phyloP scores from a whole-genome alignment of 2,329 filamentous ascomycete genomes.

The Beauveria sp. region DNA sequence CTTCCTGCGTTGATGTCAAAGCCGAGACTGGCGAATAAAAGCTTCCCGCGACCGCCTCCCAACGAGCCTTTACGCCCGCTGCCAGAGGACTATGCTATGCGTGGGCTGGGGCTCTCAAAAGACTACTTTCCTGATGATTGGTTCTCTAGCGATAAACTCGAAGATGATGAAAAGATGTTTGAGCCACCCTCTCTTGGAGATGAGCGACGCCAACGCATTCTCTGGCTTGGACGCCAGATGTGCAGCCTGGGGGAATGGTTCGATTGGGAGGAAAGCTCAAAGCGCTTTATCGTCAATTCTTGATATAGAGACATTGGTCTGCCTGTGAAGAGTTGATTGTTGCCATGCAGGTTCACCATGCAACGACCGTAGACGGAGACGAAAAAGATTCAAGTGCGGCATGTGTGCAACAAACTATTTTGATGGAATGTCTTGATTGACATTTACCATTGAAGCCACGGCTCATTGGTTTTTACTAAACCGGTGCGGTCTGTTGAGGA shows the following conservation, averaged over 20 bases:
- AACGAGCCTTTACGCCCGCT: conserved; percentile 44
- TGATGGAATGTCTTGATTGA: no score
- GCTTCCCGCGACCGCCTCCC: conserved; percentile 41
- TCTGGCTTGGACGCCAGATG: conserved; percentile 49
- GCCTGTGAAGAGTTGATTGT: neutral
- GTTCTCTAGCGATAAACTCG: conserved; percentile 51
- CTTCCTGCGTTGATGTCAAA: conserved; percentile 21
- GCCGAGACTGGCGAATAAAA: conserved; percentile 30
- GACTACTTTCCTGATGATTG: conserved; percentile 51
- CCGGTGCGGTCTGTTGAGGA: no score
- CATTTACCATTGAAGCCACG: no score
- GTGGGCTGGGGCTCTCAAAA: conserved; percentile 54
- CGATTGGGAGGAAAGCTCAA: conserved; percentile 29
- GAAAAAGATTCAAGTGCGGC: neutral
- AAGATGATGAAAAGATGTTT: conserved; percentile 61
- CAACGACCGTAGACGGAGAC: neutral
- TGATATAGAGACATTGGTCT: neutral
- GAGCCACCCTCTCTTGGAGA: conserved; percentile 52
- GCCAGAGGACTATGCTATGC: conserved; percentile 61
- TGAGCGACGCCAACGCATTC: conserved; percentile 49
- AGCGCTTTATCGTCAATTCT: neutral
- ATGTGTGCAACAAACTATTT: neutral
- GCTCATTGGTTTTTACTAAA: no score
- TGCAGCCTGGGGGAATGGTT: conserved; percentile 36
- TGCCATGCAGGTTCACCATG: neutral